Base-by-base conservation (phyloP, 257 asterid species). In the Penstemon eatonii region DNA sequence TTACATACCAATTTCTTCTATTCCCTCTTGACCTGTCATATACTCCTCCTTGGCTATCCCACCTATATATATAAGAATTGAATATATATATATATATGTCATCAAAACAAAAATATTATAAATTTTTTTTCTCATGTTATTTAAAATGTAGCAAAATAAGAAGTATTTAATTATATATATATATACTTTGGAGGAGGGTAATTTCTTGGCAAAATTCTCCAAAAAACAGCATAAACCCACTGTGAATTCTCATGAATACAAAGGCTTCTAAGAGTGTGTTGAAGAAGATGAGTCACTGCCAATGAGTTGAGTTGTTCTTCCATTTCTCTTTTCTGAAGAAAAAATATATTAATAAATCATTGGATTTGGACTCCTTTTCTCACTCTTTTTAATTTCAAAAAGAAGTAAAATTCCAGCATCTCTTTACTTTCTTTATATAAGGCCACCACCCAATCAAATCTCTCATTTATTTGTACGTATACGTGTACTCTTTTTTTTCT, bases 161-260 rank as follows among this genome's bases (percentile, higher is more conserved):
- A 43, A n/a, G 9, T 7, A 50, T 13, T 7, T 33, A 40, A 10
- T 13, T 13, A 12, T 50, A 12, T 52, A 49, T 52, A 49, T 65
- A 49, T n/a, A 56, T 84, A 94, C 99, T 94, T 94, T 52, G 99
- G 99, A 54, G 99, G 99, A 33, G 99, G 99, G 75, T 94, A 91
- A 18, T 94, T 94, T 76, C 99, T 87, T 0, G 99, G 99, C 81
- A 94, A 83, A 76, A 94, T 91, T 77, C 99, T 94, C 99, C 99
- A 94, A 38, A 94, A 94, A 68, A 94, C 99, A 67, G 99, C 99
- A 79, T 94, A 94, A 63, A 94, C 98, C 99, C 99, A 94, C 61
- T 94, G 97, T 39, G 99, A 94, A 66, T 84, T 89, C 9, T 89
- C 96, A 78, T 87, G 95, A 70, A 84, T 80, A 81, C 99, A 94